Conservation (phyloP, 306 rosid species). For the Styphnolobium japonicum region DNA sequence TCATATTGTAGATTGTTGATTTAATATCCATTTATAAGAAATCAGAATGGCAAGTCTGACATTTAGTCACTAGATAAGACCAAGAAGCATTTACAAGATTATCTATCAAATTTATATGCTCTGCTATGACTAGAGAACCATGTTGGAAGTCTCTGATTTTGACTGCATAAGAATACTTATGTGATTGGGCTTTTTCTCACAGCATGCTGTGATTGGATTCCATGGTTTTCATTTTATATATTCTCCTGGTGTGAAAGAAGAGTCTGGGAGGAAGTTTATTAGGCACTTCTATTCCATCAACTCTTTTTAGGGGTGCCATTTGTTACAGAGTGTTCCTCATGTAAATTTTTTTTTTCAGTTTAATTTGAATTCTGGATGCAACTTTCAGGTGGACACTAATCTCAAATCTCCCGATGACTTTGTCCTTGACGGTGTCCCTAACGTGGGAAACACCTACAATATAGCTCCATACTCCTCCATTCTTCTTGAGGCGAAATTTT, state of each 20-base stretch:
- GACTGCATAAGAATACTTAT: background rate
- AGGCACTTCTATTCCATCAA: background rate
- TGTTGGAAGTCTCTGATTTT: background rate
- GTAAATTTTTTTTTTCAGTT: background rate
- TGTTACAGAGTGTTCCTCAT: background rate
- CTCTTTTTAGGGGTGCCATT: background rate
- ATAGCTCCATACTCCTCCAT: slow-evolving; percentile 81
- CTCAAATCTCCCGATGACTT: slow-evolving; percentile 73
- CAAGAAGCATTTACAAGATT: background rate
- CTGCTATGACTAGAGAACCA: background rate
- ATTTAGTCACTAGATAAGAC: background rate
- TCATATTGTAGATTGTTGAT: background rate
- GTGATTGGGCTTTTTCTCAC: background rate
- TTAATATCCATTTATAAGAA: background rate
- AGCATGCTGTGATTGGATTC: background rate
- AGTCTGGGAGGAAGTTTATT: slow-evolving; percentile 8
- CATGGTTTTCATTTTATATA: background rate
- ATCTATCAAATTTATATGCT: background rate
- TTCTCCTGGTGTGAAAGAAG: background rate
- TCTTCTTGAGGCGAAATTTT: slow-evolving; percentile 78
- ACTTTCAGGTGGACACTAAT: slow-evolving; percentile 78
- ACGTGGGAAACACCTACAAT: slow-evolving; percentile 47
- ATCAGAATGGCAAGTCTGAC: background rate
- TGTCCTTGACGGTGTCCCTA: slow-evolving; percentile 59
- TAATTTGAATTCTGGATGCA: slow-evolving; percentile 19